Conservation (phyloP, 1,139 yeast genomes). For the Hansenula lynferdii region DNA sequence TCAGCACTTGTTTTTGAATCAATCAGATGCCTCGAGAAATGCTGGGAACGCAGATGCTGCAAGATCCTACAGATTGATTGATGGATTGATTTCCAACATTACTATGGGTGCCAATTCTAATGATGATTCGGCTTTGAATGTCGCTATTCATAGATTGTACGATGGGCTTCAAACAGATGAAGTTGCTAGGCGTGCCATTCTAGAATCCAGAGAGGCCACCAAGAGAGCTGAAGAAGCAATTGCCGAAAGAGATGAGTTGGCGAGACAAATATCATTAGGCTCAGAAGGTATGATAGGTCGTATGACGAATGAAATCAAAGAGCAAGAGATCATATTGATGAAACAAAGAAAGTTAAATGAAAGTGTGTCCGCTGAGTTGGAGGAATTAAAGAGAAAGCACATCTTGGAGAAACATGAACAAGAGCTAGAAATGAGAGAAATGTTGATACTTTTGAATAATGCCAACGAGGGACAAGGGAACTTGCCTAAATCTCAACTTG, state of each 20-base stretch:
- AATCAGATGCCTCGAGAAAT: slow-evolving; percentile 47
- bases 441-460: slow-evolving; percentile 57
- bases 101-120: slow-evolving; percentile 60
- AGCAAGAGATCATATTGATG: slow-evolving; percentile 63
- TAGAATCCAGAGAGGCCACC: slow-evolving; percentile 65
- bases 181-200: slow-evolving; percentile 73
- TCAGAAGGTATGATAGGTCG: slow-evolving; percentile 80
- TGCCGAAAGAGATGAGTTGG: slow-evolving; percentile 80
- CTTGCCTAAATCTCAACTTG: slow-evolving; percentile 33
- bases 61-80: slow-evolving; percentile 72
- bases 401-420: slow-evolving; percentile 78
- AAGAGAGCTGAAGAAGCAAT: slow-evolving; percentile 73
- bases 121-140: slow-evolving; percentile 72
- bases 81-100: slow-evolving; percentile 78
- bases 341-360: slow-evolving; percentile 67
- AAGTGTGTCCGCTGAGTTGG: slow-evolving; percentile 60
- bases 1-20: slow-evolving; percentile 77
- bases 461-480: slow-evolving; percentile 12
- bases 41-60: slow-evolving; percentile 46
- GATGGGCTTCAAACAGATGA: slow-evolving; percentile 89
- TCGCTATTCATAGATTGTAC: slow-evolving; percentile 75
- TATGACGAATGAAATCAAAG: slow-evolving; percentile 63
- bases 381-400: slow-evolving; percentile 65
- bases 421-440: slow-evolving; percentile 84
- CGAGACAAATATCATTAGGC: slow-evolving; percentile 70